Evolutionary conservation across 352 stramenopile species (phyloP), one percentile per base, ranked within the genome.

Genomic region (Pythium aphanidermatum): DNA sequence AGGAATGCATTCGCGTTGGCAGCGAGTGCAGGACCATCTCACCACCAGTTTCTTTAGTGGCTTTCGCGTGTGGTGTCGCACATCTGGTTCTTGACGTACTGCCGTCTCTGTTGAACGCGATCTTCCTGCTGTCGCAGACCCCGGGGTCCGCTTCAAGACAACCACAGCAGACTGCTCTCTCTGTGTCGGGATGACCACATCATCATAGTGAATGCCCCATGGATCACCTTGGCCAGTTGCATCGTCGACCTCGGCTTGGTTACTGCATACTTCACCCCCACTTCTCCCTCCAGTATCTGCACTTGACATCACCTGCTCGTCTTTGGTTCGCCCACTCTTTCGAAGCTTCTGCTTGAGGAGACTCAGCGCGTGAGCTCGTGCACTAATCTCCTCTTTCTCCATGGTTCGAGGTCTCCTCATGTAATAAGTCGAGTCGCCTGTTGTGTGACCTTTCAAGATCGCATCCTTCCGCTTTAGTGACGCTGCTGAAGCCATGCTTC

Each of bases 1-100:
- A 8, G 78, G 74, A 35, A 91, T 86, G 49, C 78, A 88, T 50
- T 92, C 78, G 26, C 69, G 69, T 20, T 87, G 42, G 57, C 76
- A 91, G 13, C 32, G 41, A 13, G 30, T 47, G 46, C 81, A 91
- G 3, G 50, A 74, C 78, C 75, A 91, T 34, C 82, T 70, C n/a
- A 83, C 67, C 4, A 79, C 41, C 19, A 63, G 58, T 45, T 63
- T 63, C 12, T 40, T 58, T 5, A 63, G 21, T 30, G 45, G 11
- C 20, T 1, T 17, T 28, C 21, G 36, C 21, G 10, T 16, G 17
- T 10, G 21, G 13, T 27, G 6, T 13, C 7, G 16, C 10, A 29
- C 8, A 8, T 28, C 7, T 37, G 10, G n/a, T 37, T 26, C 2
- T 55, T 14, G n/a, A n/a, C n/a, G n/a, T n/a, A n/a, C n/a, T n/a